Percentiles rank a stretch among this genome's conserved stretches.
phyloP scores from a whole-genome alignment of 139 green algal genomes.

The Pseudopediastrum boryanum region DNA sequence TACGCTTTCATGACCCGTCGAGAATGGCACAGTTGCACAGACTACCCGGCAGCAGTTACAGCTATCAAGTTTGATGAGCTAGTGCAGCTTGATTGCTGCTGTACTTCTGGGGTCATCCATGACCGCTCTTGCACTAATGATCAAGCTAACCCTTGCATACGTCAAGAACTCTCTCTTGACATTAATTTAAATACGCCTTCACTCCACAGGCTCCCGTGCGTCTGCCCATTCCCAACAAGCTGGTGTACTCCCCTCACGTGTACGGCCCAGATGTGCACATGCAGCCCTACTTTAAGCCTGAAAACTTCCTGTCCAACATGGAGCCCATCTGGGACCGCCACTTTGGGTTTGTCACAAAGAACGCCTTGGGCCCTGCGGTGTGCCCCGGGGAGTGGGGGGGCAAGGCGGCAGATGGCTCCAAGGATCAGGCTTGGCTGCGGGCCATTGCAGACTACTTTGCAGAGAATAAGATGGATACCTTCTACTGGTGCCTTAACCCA shows the following conservation, averaged over 20 bases:
- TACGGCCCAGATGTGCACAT: slow-evolving; percentile 43
- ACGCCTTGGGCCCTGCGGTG: slow-evolving; percentile 28
- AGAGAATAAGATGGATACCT: slow-evolving; percentile 31
- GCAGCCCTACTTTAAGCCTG: slow-evolving; percentile 33
- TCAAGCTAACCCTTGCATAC: no score
- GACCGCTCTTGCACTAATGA: no score
- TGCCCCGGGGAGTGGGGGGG: slow-evolving; percentile 45
- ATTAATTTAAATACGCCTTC: no score
- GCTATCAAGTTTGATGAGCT: no score
- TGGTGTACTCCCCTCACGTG: slow-evolving; percentile 48
- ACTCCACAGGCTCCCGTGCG: slow-evolving; percentile 26
- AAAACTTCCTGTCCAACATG: slow-evolving; percentile 39
- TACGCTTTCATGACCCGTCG: no score
- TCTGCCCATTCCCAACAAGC: slow-evolving; percentile 21
- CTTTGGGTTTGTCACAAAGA: slow-evolving; percentile 25
- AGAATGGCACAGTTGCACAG: no score
- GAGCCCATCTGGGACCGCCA: slow-evolving; percentile 24
- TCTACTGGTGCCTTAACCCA: slow-evolving; percentile 48
- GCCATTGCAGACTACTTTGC: slow-evolving; percentile 26
- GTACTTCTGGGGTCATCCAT: no score
- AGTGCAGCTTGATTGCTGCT: no score
- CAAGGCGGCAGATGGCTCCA: no score
- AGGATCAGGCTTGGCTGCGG: slow-evolving; percentile 25
- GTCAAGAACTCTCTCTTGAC: no score
- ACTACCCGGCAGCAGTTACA: no score